A percentile compares a stretch with the other conserved stretches of the same genome.
These are phyloP conservation scores for Oenanthe sinensis DNA, from an alignment of 129 eudicot genomes.

Conservation along the genomic window DNA sequence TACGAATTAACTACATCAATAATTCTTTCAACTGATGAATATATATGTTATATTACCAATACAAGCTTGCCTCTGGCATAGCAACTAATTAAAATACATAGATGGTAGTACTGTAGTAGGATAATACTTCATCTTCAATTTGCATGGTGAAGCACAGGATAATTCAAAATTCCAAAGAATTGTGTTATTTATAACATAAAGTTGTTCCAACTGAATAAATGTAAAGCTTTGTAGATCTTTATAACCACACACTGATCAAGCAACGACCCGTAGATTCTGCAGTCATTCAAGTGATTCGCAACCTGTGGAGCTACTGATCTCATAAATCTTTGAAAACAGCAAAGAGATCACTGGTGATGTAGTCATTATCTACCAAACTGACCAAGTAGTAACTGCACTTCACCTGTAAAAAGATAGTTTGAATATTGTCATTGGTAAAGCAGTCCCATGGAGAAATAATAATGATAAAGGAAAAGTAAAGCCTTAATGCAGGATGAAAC, in stretches of 20 bases:
- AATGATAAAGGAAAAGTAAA: background rate
- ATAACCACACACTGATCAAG: background rate
- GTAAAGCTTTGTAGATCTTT: background rate
- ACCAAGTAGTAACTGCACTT: slow-evolving; percentile 76
- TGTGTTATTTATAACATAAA: slow-evolving; percentile 8
- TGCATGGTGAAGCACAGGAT: slow-evolving; percentile 14
- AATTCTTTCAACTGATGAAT: background rate
- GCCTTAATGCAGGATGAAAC: background rate
- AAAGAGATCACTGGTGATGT: slow-evolving; percentile 59
- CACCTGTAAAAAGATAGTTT: slow-evolving; percentile 41
- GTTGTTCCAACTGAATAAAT: background rate
- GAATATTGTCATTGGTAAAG: background rate
- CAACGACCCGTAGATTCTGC: background rate
- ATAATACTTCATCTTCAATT: slow-evolving; percentile 15
- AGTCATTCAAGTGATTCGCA: background rate
- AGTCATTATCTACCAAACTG: slow-evolving; percentile 89
- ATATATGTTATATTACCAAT: background rate
- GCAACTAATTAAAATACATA: background rate
- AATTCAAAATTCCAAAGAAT: slow-evolving; percentile 8
- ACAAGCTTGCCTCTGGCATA: slow-evolving; percentile 3
- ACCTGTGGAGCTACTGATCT: background rate
- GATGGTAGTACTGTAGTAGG: too few species aligned
- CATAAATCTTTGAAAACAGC: slow-evolving; percentile 50
- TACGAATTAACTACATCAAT: background rate
- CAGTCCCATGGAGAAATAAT: background rate